Evolutionary conservation across 768 basidiomycete species (phyloP).

Genomic region (Mycena vulgaris): DNA sequence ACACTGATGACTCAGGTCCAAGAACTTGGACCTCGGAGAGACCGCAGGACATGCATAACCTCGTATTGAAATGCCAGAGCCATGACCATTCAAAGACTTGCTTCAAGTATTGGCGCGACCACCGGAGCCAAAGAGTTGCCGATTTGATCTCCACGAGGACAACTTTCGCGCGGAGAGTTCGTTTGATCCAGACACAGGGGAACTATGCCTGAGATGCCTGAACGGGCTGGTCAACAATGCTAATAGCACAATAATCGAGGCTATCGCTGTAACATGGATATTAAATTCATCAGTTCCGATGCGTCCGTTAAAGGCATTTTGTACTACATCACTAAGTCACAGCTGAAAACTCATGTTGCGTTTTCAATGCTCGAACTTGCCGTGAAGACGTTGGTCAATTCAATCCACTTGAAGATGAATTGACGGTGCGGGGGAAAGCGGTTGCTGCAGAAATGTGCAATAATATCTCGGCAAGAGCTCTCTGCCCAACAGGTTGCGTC

Average conservation of each 20-base stretch:
- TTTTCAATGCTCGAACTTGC: constrained; percentile 27
- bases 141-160: constrained; percentile 42
- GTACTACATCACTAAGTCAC: constrained; percentile 52
- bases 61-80: constrained; percentile 38
- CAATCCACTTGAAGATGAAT: constrained; percentile 16
- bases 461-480: constrained; percentile 48
- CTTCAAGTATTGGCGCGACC: constrained; percentile 44
- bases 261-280: constrained; percentile 32
- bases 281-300: constrained; percentile 48
- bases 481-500: constrained; percentile 46
- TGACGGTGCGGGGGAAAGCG: constrained; percentile 33
- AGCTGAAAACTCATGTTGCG: constrained; percentile 37
- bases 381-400: constrained; percentile 40
- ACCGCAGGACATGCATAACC: constrained; percentile 26
- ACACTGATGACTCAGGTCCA: no score
- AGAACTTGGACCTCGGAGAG: no score
- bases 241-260: constrained; percentile 33
- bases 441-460: constrained; percentile 43
- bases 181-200: constrained; percentile 41
- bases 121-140: constrained; percentile 35
- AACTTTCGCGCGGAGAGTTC: constrained; percentile 21
- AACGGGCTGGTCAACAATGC: constrained; percentile 17
- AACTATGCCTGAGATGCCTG: constrained; percentile 41
- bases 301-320: constrained; percentile 48
- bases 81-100: constrained; percentile 45